A percentile compares a stretch with the other conserved stretches of the same genome.
Evolutionary conservation across 306 rosid species (phyloP).

Genomic region (Hippophae tibetana): DNA sequence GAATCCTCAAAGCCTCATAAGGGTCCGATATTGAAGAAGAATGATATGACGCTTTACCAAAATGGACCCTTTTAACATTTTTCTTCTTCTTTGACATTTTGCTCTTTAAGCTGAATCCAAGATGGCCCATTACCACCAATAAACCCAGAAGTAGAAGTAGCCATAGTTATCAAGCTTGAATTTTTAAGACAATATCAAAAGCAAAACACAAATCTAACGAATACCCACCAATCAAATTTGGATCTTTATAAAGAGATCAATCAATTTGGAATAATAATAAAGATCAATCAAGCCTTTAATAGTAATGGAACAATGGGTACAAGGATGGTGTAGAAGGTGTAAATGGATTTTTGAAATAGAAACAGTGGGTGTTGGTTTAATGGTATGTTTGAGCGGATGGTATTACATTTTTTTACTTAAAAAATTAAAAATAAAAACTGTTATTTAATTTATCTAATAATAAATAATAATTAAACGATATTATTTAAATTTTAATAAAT

Average conservation of each 20-base stretch:
- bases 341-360: conserved; percentile 3
- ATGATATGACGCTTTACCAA: conserved; percentile 35
- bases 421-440: too few relatives aligned
- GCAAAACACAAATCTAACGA: neutral
- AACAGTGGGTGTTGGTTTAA: conserved; percentile 1
- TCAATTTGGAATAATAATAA: neutral
- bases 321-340: conserved; percentile 14
- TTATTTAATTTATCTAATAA: too few relatives aligned
- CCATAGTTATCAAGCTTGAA: conserved; percentile 20
- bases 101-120: conserved; percentile 31
- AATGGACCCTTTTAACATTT: conserved; percentile 19
- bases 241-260: conserved; percentile 14
- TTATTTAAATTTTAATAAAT: too few relatives aligned
- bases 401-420: too few relatives aligned
- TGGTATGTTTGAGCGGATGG: neutral
- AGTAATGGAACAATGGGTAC: conserved; percentile 24
- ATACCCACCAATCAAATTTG: conserved; percentile 8
- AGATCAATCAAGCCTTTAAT: neutral
- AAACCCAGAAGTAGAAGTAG: conserved; percentile 44
- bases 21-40: conserved; percentile 49
- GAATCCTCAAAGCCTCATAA: conserved; percentile 60
- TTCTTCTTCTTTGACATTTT: conserved; percentile 11
- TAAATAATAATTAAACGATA: too few relatives aligned
- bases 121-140: conserved; percentile 40
- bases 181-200: conserved; percentile 13